phyloP scores from a whole-genome alignment of 805 yeast genomes.

The Pichia sporocuriosa region DNA sequence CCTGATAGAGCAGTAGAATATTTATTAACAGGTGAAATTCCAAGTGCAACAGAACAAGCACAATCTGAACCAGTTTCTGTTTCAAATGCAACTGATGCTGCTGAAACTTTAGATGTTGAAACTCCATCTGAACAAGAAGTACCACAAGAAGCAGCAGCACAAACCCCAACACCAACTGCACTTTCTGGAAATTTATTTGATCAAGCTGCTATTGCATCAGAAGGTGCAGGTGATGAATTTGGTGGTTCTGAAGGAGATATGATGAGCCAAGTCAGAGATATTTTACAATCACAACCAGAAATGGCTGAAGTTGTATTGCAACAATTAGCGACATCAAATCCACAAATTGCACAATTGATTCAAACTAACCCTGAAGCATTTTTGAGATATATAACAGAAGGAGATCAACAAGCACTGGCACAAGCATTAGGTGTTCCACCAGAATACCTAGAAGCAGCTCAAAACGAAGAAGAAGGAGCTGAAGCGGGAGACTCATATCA shows the following conservation, averaged over 20 bases:
- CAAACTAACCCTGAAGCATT: constrained; percentile 88
- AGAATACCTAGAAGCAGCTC: constrained; percentile 31
- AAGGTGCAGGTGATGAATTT: constrained; percentile 26
- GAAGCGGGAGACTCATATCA: constrained; percentile 30
- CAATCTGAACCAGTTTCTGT: constrained; percentile 18
- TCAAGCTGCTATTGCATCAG: constrained; percentile 39
- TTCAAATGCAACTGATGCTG: constrained; percentile 26
- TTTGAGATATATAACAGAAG: constrained; percentile 62
- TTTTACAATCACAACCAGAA: constrained; percentile 81
- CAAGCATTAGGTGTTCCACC: constrained; percentile 35
- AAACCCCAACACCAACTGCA: constrained; percentile 1
- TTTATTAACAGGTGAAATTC: constrained; percentile 75
- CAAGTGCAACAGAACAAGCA: constrained; percentile 13
- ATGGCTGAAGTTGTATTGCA: constrained; percentile 78
- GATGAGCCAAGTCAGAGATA: constrained; percentile 59
- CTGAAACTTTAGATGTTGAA: constrained; percentile 25
- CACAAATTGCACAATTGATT: constrained; percentile 75
- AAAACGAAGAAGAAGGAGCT: constrained; percentile 33
- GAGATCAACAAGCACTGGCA: constrained; percentile 48
- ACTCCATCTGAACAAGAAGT: too few species aligned
- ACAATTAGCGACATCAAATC: constrained; percentile 73
- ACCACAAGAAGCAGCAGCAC: constrained; percentile 1
- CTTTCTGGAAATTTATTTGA: constrained; percentile 41
- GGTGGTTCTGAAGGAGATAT: constrained; percentile 24
- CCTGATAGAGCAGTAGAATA: constrained; percentile 98